A percentile compares a stretch with the other conserved stretches of the same genome.
Conservation (phyloP, 805 yeast genomes). For the Candida wancherniae region DNA sequence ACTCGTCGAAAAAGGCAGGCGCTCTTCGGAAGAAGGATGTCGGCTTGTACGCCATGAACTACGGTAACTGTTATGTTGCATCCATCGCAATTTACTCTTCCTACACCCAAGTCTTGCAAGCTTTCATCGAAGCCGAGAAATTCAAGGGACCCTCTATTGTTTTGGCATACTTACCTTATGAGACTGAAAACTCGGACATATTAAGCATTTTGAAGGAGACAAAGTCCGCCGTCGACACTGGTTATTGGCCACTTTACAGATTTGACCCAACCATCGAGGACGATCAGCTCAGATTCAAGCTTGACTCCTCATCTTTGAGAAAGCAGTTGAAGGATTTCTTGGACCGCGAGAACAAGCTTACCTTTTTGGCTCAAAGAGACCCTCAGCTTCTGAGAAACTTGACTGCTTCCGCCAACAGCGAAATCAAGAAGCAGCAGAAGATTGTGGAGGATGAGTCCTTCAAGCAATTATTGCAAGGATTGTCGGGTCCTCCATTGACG, state of each 20-base stretch:
- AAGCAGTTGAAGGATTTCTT: constrained; percentile 73
- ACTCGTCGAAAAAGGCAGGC: constrained; percentile 34
- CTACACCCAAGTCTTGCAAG: constrained; percentile 86
- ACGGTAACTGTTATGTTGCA: constrained; percentile 84
- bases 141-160: constrained; percentile 89
- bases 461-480: constrained; percentile 71
- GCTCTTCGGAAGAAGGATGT: constrained; percentile 78
- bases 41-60: constrained; percentile 92
- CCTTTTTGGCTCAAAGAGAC: constrained; percentile 62
- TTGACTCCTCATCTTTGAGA: constrained; percentile 80
- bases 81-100: constrained; percentile 92
- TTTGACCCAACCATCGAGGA: constrained; percentile 61
- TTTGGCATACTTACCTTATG: constrained; percentile 82
- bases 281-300: constrained; percentile 57
- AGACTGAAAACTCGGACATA: constrained; percentile 59
- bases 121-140: constrained; percentile 83
- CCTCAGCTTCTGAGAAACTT: constrained; percentile 78
- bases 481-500: constrained; percentile 88
- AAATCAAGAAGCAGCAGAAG: constrained; percentile 54
- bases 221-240: constrained; percentile 83
- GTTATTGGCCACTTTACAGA: constrained; percentile 95
- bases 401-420: constrained; percentile 54
- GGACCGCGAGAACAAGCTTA: constrained; percentile 85
- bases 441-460: constrained; percentile 73
- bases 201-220: constrained; percentile 79